These are phyloP conservation scores for Sanguinoderma infundibulare DNA, from an alignment of 1,284 basidiomycete genomes.

Conservation along the genomic window DNA sequence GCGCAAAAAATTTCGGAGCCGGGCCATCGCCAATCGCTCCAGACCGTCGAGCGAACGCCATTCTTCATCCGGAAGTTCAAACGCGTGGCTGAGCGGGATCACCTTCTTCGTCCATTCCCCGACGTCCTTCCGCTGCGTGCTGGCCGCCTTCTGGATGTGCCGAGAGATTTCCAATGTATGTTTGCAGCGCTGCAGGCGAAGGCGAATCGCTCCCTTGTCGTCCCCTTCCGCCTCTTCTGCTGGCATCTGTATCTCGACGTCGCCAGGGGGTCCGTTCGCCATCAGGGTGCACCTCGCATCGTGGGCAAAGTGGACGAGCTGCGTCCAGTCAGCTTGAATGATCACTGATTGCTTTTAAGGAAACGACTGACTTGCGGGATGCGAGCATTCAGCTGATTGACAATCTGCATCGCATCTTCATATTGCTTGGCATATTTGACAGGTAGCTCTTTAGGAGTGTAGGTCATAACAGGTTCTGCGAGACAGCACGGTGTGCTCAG, in stretches of 20 bases:
- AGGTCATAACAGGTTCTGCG: conserved; percentile 44
- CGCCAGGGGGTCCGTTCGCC: conserved; percentile 55
- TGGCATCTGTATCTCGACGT: conserved; percentile 50
- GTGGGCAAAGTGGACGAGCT: conserved; percentile 50
- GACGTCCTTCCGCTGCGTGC: conserved; percentile 8
- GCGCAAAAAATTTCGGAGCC: conserved; percentile 40
- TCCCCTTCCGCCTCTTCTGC: conserved; percentile 3
- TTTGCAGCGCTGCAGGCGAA: conserved; percentile 46
- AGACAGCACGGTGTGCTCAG: conserved; percentile 52
- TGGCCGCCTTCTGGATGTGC: conserved; percentile 28
- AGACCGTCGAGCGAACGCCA: conserved; percentile 37
- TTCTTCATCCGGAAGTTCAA: conserved; percentile 31
- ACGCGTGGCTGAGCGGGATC: conserved; percentile 26
- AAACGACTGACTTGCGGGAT: conserved; percentile 49
- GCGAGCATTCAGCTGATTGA: conserved; percentile 53
- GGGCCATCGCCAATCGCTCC: conserved; percentile 37
- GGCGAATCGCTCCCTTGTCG: conserved; percentile 38
- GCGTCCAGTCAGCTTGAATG: not conserved
- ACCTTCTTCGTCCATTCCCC: conserved; percentile 45
- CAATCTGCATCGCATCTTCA: conserved; percentile 46
- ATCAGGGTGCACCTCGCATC: conserved; percentile 54
- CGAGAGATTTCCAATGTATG: conserved; percentile 48
- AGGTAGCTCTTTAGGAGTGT: conserved; percentile 43
- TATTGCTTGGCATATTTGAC: conserved; percentile 47
- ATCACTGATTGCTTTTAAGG: not conserved